A percentile compares a stretch with the other conserved stretches of the same genome.
Evolutionary conservation across 371 early-diverging fungal species (phyloP).

Genomic region (Mucor indicus): DNA sequence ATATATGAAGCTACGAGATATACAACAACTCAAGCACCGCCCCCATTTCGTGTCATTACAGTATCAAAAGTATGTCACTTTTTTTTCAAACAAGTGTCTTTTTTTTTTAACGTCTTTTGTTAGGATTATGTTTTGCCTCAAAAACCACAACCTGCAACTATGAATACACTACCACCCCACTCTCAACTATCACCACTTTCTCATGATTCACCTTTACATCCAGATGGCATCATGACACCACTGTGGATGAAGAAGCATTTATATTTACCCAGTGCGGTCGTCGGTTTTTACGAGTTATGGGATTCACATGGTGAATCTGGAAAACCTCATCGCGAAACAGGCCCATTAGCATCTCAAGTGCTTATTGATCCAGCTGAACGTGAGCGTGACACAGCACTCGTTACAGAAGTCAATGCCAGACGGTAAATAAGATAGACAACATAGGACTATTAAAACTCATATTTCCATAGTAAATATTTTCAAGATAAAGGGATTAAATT

Average conservation of each 20-base stretch:
- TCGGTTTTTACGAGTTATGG: slow-evolving; percentile 70
- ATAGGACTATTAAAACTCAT: neutral
- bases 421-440: slow-evolving; percentile 33
- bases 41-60: slow-evolving; percentile 36
- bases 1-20: slow-evolving; percentile 37
- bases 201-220: slow-evolving; percentile 69
- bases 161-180: slow-evolving; percentile 38
- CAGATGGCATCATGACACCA: slow-evolving; percentile 80
- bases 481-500: slow-evolving; percentile 73
- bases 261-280: slow-evolving; percentile 62
- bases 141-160: slow-evolving; percentile 32
- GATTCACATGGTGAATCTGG: slow-evolving; percentile 36
- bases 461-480: slow-evolving; percentile 51
- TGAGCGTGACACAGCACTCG: slow-evolving; percentile 59
- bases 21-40: slow-evolving; percentile 12
- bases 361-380: slow-evolving; percentile 52
- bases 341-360: slow-evolving; percentile 54
- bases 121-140: slow-evolving; percentile 39
- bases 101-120: neutral
- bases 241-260: slow-evolving; percentile 70
- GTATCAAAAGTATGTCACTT: slow-evolving; percentile 32
- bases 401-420: slow-evolving; percentile 64
- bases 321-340: slow-evolving; percentile 43
- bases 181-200: slow-evolving; percentile 69
- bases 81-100: neutral